Percentiles rank a stretch among this genome's conserved stretches.
These are phyloP conservation scores for Lagenaria siceraria DNA, from an alignment of 306 rosid genomes.

Conservation along the genomic window DNA sequence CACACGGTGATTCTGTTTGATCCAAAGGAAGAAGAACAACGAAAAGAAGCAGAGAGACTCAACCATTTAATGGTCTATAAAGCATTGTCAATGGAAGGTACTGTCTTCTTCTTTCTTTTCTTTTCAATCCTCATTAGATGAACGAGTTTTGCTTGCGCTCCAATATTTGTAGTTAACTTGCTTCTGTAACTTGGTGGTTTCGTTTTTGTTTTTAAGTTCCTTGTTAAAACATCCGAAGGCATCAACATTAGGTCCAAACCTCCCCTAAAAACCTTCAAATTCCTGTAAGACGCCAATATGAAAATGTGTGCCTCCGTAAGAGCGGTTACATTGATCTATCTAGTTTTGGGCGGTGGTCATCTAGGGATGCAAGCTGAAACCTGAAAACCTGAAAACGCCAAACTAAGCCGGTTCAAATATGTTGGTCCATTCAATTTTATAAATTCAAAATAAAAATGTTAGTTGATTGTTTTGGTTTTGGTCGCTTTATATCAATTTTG, in stretches of 20 bases:
- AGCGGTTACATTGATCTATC: background rate
- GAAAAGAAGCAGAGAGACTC: conserved; percentile 67
- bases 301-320: background rate
- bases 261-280: background rate
- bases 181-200: background rate
- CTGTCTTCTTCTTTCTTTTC: background rate
- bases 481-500: too few relatives aligned
- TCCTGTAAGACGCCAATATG: too few relatives aligned
- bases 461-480: background rate
- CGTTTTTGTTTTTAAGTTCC: background rate
- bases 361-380: background rate
- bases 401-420: background rate
- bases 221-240: background rate
- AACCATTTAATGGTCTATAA: conserved; percentile 77
- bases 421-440: background rate
- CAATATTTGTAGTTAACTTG: background rate
- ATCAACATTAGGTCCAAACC: background rate
- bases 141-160: background rate
- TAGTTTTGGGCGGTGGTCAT: background rate
- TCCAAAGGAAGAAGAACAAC: conserved; percentile 58
- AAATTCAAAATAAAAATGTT: background rate
- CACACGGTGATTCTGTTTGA: conserved; percentile 70
- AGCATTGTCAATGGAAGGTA: conserved; percentile 86
- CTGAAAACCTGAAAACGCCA: background rate
- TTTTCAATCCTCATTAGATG: background rate